phyloP scores from a whole-genome alignment of 2,329 filamentous ascomycete species.

The Exophiala phaeomuriformis region DNA sequence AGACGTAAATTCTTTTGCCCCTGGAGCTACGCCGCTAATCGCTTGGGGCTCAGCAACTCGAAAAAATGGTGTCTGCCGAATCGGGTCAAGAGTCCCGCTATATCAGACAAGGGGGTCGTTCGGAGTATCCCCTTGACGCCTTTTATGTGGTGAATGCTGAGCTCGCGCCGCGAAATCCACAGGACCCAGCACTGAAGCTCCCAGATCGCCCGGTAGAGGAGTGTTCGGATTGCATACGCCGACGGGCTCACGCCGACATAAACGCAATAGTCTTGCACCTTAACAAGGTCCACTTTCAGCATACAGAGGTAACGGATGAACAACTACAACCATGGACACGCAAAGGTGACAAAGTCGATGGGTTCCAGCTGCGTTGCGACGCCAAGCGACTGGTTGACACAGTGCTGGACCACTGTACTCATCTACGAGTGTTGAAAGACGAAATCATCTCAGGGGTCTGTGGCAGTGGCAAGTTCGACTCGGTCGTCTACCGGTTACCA shows the following conservation, averaged over 20 bases:
- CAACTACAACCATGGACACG: background rate
- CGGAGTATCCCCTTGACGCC: background rate
- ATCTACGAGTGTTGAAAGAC: background rate
- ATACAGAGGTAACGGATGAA: background rate
- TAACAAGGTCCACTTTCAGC: background rate
- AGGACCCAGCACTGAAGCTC: background rate
- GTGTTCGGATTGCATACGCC: background rate
- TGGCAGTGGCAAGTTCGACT: background rate
- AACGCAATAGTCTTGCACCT: background rate
- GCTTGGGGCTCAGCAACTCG: background rate
- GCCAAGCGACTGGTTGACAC: background rate
- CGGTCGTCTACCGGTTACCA: background rate
- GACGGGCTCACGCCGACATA: background rate
- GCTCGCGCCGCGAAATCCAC: background rate
- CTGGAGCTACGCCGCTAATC: background rate
- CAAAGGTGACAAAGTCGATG: background rate
- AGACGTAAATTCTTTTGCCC: background rate
- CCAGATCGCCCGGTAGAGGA: background rate
- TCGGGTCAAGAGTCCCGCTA: background rate
- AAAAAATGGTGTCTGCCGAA: background rate
- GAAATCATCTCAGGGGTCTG: conserved; percentile 1
- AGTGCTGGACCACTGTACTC: background rate
- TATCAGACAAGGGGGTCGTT: background rate
- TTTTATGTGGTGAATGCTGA: background rate
- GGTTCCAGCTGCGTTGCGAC: background rate